Evolutionary conservation across 2,329 filamentous ascomycete species (phyloP).

Genomic region (Phialophora expanda): DNA sequence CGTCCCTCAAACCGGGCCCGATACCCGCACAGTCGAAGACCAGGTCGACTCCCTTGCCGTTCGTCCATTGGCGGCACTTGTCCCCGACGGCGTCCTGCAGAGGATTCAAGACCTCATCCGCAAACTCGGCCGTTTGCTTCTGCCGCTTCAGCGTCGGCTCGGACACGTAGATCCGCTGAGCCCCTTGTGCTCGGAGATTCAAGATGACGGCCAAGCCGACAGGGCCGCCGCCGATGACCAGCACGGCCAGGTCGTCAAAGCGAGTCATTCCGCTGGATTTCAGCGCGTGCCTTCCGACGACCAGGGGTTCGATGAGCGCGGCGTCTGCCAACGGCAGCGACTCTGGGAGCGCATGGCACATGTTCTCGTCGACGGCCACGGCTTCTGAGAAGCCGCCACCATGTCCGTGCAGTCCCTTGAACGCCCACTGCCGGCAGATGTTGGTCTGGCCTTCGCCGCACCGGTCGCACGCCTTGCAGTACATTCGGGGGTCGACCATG

Average conservation of each 20-base stretch:
- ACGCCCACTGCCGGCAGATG: slow-evolving; percentile 10
- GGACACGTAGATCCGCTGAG: slow-evolving; percentile 14
- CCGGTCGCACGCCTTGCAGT: slow-evolving; percentile 7
- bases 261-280: slow-evolving; percentile 36
- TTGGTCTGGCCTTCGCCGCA: slow-evolving; percentile 10
- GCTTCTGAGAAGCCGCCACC: slow-evolving; percentile 10
- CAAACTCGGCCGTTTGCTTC: slow-evolving; percentile 8
- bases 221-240: slow-evolving; percentile 27
- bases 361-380: slow-evolving; percentile 44
- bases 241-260: slow-evolving; percentile 3
- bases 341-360: slow-evolving; percentile 40
- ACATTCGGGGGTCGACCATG: slow-evolving; percentile 23
- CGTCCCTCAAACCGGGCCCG: slow-evolving; percentile 41
- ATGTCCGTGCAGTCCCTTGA: slow-evolving; percentile 4
- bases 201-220: slow-evolving; percentile 19
- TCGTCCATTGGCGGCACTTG: slow-evolving; percentile 39
- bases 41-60: slow-evolving; percentile 42
- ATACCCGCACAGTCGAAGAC: slow-evolving; percentile 46
- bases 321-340: slow-evolving; percentile 16
- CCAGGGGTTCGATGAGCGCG: slow-evolving; percentile 26
- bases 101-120: slow-evolving; percentile 17
- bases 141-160: slow-evolving; percentile 21
- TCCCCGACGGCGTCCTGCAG: slow-evolving; percentile 36
- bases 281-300: slow-evolving; percentile 21
- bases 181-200: slow-evolving; percentile 10